Conservation (phyloP, 768 basidiomycete genomes). For the Trametes punicea region DNA sequence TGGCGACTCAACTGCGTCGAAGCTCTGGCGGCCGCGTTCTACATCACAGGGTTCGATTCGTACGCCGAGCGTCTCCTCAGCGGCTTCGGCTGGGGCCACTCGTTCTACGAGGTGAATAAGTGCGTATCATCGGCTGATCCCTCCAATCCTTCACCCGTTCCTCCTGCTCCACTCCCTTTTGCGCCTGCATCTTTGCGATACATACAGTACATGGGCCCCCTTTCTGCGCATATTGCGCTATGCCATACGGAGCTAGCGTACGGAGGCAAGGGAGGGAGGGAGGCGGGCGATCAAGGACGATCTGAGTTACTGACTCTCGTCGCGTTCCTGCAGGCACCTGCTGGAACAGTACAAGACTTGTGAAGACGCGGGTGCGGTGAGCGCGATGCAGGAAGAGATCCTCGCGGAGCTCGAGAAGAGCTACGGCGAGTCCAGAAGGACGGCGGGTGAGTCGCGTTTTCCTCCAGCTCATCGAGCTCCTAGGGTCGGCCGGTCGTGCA, state of each 20-base stretch:
- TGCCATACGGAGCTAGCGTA: background rate
- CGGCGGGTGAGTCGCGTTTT: conserved; percentile 38
- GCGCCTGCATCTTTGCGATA: too few species aligned
- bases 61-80: conserved; percentile 77
- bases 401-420: conserved; percentile 64
- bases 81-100: conserved; percentile 88
- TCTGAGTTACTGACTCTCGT: background rate
- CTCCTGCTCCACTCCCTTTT: background rate
- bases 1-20: conserved; percentile 96
- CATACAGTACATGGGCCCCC: background rate
- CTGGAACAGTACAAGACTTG: conserved; percentile 79
- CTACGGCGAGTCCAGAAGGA: conserved; percentile 54
- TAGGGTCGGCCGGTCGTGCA: background rate
- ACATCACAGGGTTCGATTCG: conserved; percentile 81
- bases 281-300: background rate
- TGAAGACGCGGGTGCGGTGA: conserved; percentile 53
- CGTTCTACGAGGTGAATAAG: conserved; percentile 87
- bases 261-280: background rate
- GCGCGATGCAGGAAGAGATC: conserved; percentile 59
- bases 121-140: conserved; percentile 30
- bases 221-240: background rate
- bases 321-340: conserved; percentile 20
- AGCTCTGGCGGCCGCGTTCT: conserved; percentile 92
- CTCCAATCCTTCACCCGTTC: background rate
- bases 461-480: background rate